Base-by-base conservation (phyloP, 495 filamentous ascomycete species). In the Patellaria atrata region DNA sequence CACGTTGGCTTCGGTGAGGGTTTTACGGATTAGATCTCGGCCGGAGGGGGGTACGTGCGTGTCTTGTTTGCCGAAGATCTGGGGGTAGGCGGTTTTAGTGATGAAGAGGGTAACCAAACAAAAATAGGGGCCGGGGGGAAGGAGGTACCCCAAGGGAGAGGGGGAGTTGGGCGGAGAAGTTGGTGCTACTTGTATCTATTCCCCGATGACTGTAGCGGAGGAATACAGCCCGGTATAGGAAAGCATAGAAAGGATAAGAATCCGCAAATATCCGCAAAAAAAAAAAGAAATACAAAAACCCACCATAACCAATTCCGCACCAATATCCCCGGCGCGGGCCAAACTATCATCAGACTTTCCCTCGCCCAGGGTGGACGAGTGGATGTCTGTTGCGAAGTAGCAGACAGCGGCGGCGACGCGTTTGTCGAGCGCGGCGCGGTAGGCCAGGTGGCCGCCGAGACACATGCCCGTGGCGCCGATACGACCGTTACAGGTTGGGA, bases 381-480 rank as follows among this genome's bases (percentile, higher is more conserved):
- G 87, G 22, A 94, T 69, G 60, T 96, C 87, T 5, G 87, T 96
- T 1, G 81, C 86, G 59, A 96, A 94, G 59, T 89, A 96, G 44
- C 80, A 77, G 18, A 92, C 79, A 16, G 73, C 68, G 18, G 81
- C 81, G 27, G 65, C 70, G 31, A 94, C 69, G 17, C 84, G 66
- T 15, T 65, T 65, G 52, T 94, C 82, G 31, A 94, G 62, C 35
- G 75, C 82, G 48, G 79, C 83, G 33, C 87, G 72, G 45, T 82
- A 79, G 25, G 87, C 78, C 15, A 94, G 67, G 55, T 96, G 87
- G 3, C 87, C 87, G 33, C 87, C 87, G 3, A 96, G 73, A 55
- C 87, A 94, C 87, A 96, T 96, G 21, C 87, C 87, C 5, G 85
- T 92, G 2, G 80, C 63, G 26, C 87, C 87, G 35, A 96, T 73